Evolutionary conservation across 441 rosid genomes (phyloP).

Genomic region (Syzygium syzygioides): DNA sequence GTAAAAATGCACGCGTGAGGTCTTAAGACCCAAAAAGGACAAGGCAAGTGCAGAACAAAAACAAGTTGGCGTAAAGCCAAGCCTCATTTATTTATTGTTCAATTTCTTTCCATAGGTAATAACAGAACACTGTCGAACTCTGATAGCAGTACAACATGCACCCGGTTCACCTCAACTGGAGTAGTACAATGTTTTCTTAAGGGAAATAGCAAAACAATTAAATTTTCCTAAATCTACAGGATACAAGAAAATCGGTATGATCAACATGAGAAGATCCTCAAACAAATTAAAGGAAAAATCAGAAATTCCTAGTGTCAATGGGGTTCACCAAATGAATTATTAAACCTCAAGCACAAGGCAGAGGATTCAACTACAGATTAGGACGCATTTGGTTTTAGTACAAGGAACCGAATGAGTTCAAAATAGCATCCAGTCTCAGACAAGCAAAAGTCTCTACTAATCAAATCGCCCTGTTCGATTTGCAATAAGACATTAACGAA

Average conservation of each 20-base stretch:
- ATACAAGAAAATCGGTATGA: background rate
- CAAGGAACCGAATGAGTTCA: background rate
- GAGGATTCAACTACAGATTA: background rate
- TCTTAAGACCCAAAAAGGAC: background rate
- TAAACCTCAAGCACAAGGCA: background rate
- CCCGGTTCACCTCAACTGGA: background rate
- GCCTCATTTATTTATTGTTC: background rate
- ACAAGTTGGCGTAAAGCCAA: background rate
- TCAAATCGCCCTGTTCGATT: background rate
- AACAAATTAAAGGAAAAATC: background rate
- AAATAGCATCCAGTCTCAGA: background rate
- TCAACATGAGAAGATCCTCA: background rate
- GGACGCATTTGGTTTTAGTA: background rate
- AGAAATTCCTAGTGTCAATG: background rate
- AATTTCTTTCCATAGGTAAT: background rate
- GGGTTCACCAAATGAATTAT: background rate
- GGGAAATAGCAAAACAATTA: background rate
- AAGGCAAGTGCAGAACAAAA: background rate
- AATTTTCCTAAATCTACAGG: background rate
- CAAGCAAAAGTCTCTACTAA: background rate
- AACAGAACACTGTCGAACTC: background rate
- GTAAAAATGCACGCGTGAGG: background rate
- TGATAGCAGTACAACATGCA: background rate
- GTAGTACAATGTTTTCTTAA: background rate
- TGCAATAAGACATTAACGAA: background rate